Evolutionary conservation across 108 stramenopile species (phyloP).

Genomic region (Cyclotella baltica): DNA sequence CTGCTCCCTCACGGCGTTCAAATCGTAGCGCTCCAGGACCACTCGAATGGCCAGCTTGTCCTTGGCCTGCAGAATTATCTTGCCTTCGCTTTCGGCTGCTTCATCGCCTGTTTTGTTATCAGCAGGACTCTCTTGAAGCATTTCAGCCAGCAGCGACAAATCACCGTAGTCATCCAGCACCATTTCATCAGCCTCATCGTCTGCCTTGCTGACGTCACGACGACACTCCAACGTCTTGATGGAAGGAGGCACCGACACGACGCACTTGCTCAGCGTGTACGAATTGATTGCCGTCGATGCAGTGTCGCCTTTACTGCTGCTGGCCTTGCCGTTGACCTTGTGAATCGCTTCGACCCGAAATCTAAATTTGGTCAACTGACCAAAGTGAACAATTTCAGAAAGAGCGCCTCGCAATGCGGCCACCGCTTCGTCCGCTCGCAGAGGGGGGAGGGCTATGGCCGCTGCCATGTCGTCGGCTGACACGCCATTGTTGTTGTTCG

Average conservation of each 20-base stretch:
- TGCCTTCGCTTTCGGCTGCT: background rate
- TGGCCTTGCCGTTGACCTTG: background rate
- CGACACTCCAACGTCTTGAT: constrained; percentile 54
- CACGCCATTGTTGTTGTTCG: constrained; percentile 48
- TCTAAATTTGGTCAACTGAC: constrained; percentile 84
- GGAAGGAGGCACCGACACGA: constrained; percentile 64
- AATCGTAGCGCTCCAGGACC: constrained; percentile 81
- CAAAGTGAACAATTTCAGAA: constrained; percentile 69
- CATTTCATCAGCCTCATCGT: constrained; percentile 23
- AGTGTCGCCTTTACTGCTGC: background rate
- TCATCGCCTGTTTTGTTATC: background rate
- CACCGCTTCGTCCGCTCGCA: constrained; percentile 82
- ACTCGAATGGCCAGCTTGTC: constrained; percentile 70
- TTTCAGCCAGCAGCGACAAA: constrained; percentile 41
- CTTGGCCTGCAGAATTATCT: constrained; percentile 31
- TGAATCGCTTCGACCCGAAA: constrained; percentile 59
- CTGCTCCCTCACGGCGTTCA: constrained; percentile 72
- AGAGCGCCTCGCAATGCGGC: constrained; percentile 73
- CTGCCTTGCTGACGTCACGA: background rate
- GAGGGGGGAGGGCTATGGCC: constrained; percentile 73
- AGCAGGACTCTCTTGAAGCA: constrained; percentile 39
- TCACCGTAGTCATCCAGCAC: constrained; percentile 82
- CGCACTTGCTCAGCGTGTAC: constrained; percentile 63
- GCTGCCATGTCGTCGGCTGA: constrained; percentile 1
- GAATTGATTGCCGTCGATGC: background rate